Percentiles rank a stretch among this genome's conserved stretches.
Conservation (phyloP, 2,329 filamentous ascomycete genomes). For the Ascochyta viciae-villosae region DNA sequence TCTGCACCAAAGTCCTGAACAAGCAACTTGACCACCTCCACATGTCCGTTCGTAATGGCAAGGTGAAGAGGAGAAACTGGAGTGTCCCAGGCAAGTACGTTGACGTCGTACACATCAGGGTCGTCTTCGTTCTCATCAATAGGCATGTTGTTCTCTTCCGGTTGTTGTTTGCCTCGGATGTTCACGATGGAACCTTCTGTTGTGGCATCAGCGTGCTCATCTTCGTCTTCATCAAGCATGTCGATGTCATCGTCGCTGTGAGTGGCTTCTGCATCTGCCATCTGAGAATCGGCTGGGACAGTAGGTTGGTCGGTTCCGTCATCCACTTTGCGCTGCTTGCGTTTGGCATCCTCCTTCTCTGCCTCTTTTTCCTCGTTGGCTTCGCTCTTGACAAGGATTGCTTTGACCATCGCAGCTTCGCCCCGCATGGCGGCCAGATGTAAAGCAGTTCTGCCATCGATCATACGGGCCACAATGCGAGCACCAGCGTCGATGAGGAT, state of each 20-base stretch:
- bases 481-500: conserved; percentile 75
- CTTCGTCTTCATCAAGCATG: conserved; percentile 56
- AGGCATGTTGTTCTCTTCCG: conserved; percentile 56
- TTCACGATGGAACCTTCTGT: conserved; percentile 77
- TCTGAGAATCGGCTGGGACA: conserved; percentile 16
- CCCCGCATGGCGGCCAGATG: conserved; percentile 80
- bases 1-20: conserved; percentile 78
- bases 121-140: conserved; percentile 66
- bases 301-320: conserved; percentile 16
- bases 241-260: conserved; percentile 60
- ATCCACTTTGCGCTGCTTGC: conserved; percentile 37
- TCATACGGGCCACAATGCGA: conserved; percentile 74
- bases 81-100: conserved; percentile 80
- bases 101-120: conserved; percentile 80
- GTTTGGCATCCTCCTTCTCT: conserved; percentile 61
- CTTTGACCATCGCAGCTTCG: conserved; percentile 70
- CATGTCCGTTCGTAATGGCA: conserved; percentile 76
- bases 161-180: conserved; percentile 53
- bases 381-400: conserved; percentile 75
- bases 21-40: conserved; percentile 71
- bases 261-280: conserved; percentile 40
- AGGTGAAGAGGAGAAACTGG: conserved; percentile 78
- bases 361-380: conserved; percentile 74
- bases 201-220: conserved; percentile 55
- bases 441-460: conserved; percentile 82